These are phyloP conservation scores for Arthroderma sp. DNA, from an alignment of 2,329 filamentous ascomycete species.

Conservation along the genomic window DNA sequence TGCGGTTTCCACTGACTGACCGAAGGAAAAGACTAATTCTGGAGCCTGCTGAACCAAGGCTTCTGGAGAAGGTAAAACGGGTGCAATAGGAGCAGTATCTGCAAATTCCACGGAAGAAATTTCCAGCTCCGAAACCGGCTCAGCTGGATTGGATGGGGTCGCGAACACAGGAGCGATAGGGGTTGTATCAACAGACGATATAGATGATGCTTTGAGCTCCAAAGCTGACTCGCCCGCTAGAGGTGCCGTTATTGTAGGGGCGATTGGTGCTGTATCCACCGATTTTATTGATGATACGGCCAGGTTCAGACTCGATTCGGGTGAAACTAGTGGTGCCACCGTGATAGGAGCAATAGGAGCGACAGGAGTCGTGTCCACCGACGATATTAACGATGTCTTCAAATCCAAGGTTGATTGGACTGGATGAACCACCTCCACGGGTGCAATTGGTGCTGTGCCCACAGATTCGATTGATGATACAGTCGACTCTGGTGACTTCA, in stretches of 20 bases:
- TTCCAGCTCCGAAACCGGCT: no score
- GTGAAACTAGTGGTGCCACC: no score
- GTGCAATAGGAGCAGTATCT: conserved; percentile 19
- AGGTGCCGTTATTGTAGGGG: no score
- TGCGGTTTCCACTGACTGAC: conserved; percentile 1
- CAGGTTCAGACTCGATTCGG: neutral
- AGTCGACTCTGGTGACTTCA: neutral
- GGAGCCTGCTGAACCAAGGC: neutral
- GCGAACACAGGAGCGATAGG: no score
- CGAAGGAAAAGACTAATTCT: conserved; percentile 17
- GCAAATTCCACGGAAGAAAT: neutral
- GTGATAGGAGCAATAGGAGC: no score
- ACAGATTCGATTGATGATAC: conserved; percentile 19
- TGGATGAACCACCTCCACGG: neutral
- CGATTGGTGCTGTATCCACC: conserved; percentile 17
- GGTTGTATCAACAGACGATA: no score
- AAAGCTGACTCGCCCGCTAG: no score
- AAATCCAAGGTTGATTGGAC: no score
- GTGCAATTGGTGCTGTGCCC: conserved; percentile 20
- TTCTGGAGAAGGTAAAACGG: neutral
- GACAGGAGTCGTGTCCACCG: no score
- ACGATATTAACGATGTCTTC: no score
- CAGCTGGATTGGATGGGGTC: no score
- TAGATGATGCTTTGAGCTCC: no score
- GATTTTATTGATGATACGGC: conserved; percentile 19